A percentile compares a stretch with the other conserved stretches of the same genome.
Evolutionary conservation across 441 rosid genomes (phyloP).

Genomic region (Erodium texanum): DNA sequence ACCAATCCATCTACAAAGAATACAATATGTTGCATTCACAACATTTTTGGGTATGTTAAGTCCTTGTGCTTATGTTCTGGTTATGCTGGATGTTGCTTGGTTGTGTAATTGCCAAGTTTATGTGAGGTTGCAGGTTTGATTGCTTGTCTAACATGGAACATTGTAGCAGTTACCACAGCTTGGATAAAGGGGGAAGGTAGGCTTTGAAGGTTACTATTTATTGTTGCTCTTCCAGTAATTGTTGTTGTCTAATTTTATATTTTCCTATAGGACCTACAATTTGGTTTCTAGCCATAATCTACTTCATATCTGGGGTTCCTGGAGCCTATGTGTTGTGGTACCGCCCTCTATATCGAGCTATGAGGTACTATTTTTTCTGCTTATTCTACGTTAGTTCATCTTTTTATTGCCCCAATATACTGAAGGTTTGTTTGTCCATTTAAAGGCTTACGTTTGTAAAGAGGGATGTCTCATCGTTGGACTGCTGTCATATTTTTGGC

Average conservation of each 20-base stretch:
- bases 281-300: constrained; percentile 93
- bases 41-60: constrained; percentile 65
- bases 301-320: constrained; percentile 83
- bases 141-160: constrained; percentile 78
- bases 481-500: neutral
- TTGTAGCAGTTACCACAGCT: constrained; percentile 77
- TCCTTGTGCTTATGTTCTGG: constrained; percentile 4
- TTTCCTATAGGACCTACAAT: constrained; percentile 59
- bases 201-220: constrained; percentile 8
- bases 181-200: constrained; percentile 96
- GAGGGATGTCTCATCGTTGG: neutral
- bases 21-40: constrained; percentile 88
- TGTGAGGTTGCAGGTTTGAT: constrained; percentile 50
- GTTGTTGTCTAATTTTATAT: constrained; percentile 15
- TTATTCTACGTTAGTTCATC: neutral
- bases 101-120: constrained; percentile 7
- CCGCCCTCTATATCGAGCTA: constrained; percentile 93
- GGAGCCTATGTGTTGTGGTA: constrained; percentile 91
- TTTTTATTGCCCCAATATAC: neutral
- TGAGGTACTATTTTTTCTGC: constrained; percentile 54
- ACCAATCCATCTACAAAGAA: constrained; percentile 82
- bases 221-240: constrained; percentile 8
- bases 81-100: neutral
- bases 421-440: neutral
- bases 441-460: neutral